Evolutionary conservation across 176 grass and related monocot genomes (phyloP).

Genomic region (Zea mays): DNA sequence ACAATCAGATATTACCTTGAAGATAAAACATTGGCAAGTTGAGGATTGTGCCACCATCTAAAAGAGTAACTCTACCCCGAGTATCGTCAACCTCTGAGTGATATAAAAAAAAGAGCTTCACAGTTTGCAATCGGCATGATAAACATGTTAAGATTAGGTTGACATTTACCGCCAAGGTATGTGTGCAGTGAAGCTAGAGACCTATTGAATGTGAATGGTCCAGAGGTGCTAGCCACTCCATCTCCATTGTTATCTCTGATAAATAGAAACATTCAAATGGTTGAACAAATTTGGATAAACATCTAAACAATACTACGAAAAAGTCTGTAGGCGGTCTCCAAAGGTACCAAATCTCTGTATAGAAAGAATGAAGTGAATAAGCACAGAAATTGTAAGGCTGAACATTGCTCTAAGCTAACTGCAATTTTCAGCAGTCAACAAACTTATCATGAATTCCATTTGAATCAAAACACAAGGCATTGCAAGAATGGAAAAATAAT

Average conservation of each 20-base stretch:
- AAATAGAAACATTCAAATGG: slow-evolving; percentile 11
- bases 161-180: slow-evolving; percentile 85
- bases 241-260: slow-evolving; percentile 37
- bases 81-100: slow-evolving; percentile 88
- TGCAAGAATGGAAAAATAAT: not conserved
- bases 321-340: not conserved
- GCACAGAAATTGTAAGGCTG: not conserved
- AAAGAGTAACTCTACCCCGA: slow-evolving; percentile 53
- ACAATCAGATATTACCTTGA: slow-evolving; percentile 53
- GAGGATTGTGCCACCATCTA: slow-evolving; percentile 66
- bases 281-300: not conserved
- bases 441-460: not conserved
- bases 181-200: slow-evolving; percentile 71
- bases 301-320: not conserved
- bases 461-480: not conserved
- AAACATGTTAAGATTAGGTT: slow-evolving; percentile 1
- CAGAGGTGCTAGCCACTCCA: slow-evolving; percentile 48
- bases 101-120: slow-evolving; percentile 34
- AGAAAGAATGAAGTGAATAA: not conserved
- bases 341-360: not conserved
- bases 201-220: slow-evolving; percentile 57
- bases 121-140: slow-evolving; percentile 18
- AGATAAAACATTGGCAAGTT: slow-evolving; percentile 86
- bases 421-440: not conserved
- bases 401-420: slow-evolving; percentile 9